phyloP scores from a whole-genome alignment of 139 green algal species.

The Ettlia oleoabundans region DNA sequence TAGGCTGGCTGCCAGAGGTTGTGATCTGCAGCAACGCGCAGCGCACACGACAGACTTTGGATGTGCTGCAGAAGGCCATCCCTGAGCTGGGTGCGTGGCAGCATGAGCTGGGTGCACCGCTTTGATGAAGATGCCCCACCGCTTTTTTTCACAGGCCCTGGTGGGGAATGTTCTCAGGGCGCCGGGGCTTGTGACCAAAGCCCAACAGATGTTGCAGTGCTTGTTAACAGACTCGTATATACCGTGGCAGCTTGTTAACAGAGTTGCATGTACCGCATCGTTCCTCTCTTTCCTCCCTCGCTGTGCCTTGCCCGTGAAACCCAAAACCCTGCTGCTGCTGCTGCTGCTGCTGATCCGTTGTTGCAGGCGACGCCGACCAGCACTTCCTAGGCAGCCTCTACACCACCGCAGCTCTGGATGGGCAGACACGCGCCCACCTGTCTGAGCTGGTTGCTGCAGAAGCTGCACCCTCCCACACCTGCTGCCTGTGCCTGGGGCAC shows the following conservation, averaged over 20 bases:
- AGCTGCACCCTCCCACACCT: constrained; percentile 31
- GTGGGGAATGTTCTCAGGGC: too few relatives aligned
- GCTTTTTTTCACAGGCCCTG: too few relatives aligned
- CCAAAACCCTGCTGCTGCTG: not conserved
- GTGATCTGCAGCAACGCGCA: constrained; percentile 66
- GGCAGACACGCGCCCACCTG: constrained; percentile 65
- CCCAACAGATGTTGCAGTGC: too few relatives aligned
- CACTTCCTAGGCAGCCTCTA: constrained; percentile 84
- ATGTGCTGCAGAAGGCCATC: constrained; percentile 70
- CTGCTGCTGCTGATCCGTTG: not conserved
- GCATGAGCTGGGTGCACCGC: too few relatives aligned
- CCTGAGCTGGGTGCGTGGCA: constrained; percentile 54
- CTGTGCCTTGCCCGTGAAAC: too few relatives aligned
- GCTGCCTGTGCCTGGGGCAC: constrained; percentile 84
- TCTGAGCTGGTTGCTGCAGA: constrained; percentile 36
- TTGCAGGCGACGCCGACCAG: not conserved
- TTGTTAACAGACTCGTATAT: too few relatives aligned
- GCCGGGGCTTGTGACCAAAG: too few relatives aligned
- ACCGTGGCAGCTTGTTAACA: too few relatives aligned
- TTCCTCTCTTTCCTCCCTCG: too few relatives aligned
- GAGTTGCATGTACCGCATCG: too few relatives aligned
- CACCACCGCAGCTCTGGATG: constrained; percentile 83
- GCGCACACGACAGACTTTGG: constrained; percentile 83
- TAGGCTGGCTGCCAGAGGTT: constrained; percentile 81
- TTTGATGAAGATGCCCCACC: too few relatives aligned